Conservation (phyloP, 768 basidiomycete species). For the Sporobolomyces pararoseus region DNA sequence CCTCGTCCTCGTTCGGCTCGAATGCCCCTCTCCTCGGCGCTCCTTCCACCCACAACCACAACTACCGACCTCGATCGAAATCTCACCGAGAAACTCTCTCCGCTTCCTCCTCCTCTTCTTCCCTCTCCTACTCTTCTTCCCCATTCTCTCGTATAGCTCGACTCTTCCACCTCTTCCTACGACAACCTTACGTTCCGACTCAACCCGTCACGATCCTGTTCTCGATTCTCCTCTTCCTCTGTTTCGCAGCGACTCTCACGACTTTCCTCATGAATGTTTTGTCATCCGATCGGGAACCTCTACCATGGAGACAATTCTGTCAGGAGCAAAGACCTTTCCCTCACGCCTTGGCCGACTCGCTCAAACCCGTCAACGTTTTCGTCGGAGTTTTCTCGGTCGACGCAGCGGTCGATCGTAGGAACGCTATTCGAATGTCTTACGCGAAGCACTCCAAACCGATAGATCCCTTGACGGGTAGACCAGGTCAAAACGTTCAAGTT, state of each 20-base stretch:
- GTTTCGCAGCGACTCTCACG: conserved; percentile 77
- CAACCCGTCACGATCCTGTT: conserved; percentile 53
- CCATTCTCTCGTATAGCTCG: neutral
- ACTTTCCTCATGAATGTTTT: conserved; percentile 84
- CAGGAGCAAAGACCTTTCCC: conserved; percentile 62
- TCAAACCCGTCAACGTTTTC: conserved; percentile 80
- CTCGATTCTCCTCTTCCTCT: conserved; percentile 68
- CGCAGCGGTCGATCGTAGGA: conserved; percentile 74
- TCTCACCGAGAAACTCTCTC: conserved; percentile 24
- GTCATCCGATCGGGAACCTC: conserved; percentile 90
- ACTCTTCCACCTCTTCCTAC: conserved; percentile 24
- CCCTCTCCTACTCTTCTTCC: neutral
- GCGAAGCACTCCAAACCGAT: conserved; percentile 71
- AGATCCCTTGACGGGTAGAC: conserved; percentile 65
- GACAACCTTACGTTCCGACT: conserved; percentile 45
- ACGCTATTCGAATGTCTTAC: conserved; percentile 83
- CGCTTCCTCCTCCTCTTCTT: conserved; percentile 19
- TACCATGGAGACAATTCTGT: conserved; percentile 94
- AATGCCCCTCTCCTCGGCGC: conserved; percentile 20
- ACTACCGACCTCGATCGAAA: neutral
- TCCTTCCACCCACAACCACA: neutral
- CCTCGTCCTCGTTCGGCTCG: conserved; percentile 1
- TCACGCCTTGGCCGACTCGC: conserved; percentile 64
- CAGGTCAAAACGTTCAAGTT: conserved; percentile 68
- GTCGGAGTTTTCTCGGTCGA: conserved; percentile 88